Base-by-base conservation (phyloP, 768 basidiomycete species). In the Tricholoma matsutake region DNA sequence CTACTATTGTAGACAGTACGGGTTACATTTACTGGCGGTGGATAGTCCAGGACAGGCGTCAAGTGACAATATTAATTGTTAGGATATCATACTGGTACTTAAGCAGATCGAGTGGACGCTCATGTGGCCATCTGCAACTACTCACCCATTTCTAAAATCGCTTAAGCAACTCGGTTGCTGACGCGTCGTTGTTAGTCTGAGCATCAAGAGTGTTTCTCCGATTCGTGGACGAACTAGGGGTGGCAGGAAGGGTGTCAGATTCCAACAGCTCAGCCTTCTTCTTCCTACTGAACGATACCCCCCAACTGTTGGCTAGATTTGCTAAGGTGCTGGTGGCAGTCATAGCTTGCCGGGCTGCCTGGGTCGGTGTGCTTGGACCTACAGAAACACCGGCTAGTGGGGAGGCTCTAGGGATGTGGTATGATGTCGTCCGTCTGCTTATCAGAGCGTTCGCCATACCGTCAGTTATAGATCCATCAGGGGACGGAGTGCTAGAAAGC, bases 231-330 rank as follows among this genome's bases (percentile, higher is more conserved):
- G 54, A 51, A 37, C 54, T 57, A 28, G 25, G 25, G 6, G 39
- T 55, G 22, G 57, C 28, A 6, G 59, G 39, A 43, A 55, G 25
- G 18, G 49, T 49, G 5, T 56, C 64, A 43, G 52, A 37, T 54
- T 57, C 65, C 29, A 53, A 18, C 4, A 41, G 29, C 4, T 61
- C 65, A n/a, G 43, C 55, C 41, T 75, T 78, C 69, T 81, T 86
- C 71, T 79, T 83, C 55, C 85, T 77, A 31, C 86, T 85, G 68
- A 89, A 88, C 1, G 84, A 73, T 57, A 84, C 81, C 0, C 86
- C 87, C 84, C 84, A 88, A 70, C 81, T 88, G 53, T 77, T 86
- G 4, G 86, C 86, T 53, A 87, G 73, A 61, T 75, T 84, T 10
- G 85, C 83, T 18, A 87, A 68, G 10, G 86, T 80, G 39, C 80